A percentile compares a stretch with the other conserved stretches of the same genome.
Conservation (phyloP, 1,139 yeast species). For the Saccharomycopsis hybrid region DNA sequence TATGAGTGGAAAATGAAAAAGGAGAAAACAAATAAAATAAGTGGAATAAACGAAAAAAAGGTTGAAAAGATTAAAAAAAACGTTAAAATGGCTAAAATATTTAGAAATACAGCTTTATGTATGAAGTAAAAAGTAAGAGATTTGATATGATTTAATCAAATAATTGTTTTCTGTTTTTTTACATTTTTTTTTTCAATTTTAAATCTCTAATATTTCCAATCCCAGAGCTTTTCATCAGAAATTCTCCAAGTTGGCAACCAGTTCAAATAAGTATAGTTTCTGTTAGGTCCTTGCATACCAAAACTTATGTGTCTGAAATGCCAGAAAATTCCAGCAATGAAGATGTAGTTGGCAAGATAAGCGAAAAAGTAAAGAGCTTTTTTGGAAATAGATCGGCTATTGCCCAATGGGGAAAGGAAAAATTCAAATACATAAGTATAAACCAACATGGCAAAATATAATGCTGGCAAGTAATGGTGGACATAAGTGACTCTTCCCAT, state of each 20-base stretch:
- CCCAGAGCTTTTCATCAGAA: conserved; percentile 22
- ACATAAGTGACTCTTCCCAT: conserved; percentile 98
- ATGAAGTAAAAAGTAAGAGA: too few species aligned
- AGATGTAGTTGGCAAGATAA: conserved; percentile 42
- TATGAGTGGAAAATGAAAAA: too few species aligned
- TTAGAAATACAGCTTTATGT: too few species aligned
- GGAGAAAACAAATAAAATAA: too few species aligned
- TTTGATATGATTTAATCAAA: too few species aligned
- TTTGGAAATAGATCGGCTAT: conserved; percentile 27
- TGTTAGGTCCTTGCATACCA: conserved; percentile 84
- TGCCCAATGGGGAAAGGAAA: conserved; percentile 27
- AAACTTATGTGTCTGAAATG: conserved; percentile 73
- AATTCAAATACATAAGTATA: conserved; percentile 71
- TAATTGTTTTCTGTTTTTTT: too few species aligned
- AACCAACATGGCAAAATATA: conserved; percentile 87
- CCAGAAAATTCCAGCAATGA: conserved; percentile 62
- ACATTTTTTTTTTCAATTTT: too few species aligned
- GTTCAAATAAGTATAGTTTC: conserved; percentile 63
- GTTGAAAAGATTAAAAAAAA: too few species aligned
- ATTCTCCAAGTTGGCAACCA: conserved; percentile 75
- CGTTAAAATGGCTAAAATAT: too few species aligned
- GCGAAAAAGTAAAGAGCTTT: conserved; percentile 29
- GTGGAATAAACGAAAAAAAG: too few species aligned
- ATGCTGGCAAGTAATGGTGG: conserved; percentile 95
- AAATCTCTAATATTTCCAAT: conserved; percentile 20